Evolutionary conservation across 2,329 filamentous ascomycete species (phyloP).

Genomic region (Nigrospora osmanthi): DNA sequence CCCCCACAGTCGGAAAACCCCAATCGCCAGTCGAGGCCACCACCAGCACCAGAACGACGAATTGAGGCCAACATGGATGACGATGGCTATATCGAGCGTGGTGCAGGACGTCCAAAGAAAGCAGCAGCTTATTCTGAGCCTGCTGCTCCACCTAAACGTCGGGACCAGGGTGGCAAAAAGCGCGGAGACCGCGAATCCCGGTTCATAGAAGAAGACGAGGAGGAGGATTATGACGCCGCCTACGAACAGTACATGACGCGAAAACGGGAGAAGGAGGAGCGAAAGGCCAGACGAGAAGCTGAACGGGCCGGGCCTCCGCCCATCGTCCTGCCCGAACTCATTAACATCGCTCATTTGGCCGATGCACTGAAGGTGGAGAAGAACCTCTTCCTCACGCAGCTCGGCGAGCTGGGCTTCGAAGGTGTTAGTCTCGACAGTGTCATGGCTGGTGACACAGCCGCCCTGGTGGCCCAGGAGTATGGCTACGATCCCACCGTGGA

Average conservation of each 20-base stretch:
- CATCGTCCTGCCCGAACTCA: slow-evolving; percentile 82
- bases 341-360: slow-evolving; percentile 79
- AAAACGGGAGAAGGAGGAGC: slow-evolving; percentile 29
- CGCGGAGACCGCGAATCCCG: background rate
- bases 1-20: too few relatives aligned
- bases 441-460: slow-evolving; percentile 83
- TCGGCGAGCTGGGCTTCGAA: slow-evolving; percentile 85
- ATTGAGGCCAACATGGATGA: too few relatives aligned
- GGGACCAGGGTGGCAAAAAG: background rate
- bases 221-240: slow-evolving; percentile 4
- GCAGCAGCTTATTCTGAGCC: too few relatives aligned
- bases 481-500: slow-evolving; percentile 82
- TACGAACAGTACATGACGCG: slow-evolving; percentile 32
- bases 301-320: slow-evolving; percentile 35
- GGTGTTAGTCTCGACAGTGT: slow-evolving; percentile 76
- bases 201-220: background rate
- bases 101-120: too few relatives aligned
- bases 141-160: too few relatives aligned
- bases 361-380: slow-evolving; percentile 63
- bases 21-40: too few relatives aligned
- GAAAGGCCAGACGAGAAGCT: slow-evolving; percentile 29
- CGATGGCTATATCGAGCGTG: too few relatives aligned
- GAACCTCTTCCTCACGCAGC: slow-evolving; percentile 63
- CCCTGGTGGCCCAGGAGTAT: slow-evolving; percentile 85
- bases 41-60: too few relatives aligned